Conservation (phyloP, 2,329 filamentous ascomycete genomes). For the Saccharata proteae region DNA sequence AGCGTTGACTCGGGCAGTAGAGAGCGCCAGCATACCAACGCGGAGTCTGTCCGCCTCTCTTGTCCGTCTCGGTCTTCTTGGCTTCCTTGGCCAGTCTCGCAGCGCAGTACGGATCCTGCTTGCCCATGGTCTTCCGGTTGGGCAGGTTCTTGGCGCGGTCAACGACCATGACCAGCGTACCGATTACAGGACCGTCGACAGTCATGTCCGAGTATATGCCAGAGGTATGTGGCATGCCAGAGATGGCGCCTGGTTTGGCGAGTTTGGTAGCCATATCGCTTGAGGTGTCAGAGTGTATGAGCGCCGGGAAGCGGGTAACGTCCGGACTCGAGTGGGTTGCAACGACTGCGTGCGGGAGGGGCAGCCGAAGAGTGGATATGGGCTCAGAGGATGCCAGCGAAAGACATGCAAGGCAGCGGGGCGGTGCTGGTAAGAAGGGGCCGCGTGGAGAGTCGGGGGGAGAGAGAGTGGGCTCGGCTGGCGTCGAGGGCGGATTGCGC, state of each 20-base stretch:
- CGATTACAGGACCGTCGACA: slow-evolving; percentile 82
- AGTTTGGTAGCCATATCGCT: slow-evolving; percentile 29
- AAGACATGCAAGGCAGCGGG: too few species aligned
- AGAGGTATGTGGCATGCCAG: slow-evolving; percentile 60
- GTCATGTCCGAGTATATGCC: slow-evolving; percentile 93
- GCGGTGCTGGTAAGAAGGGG: too few species aligned
- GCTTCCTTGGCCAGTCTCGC: slow-evolving; percentile 90
- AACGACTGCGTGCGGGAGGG: too few species aligned
- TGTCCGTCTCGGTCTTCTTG: slow-evolving; percentile 91
- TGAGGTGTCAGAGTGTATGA: too few species aligned
- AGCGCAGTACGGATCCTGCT: slow-evolving; percentile 96
- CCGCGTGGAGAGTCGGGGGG: too few species aligned
- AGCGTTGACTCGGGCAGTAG: not conserved
- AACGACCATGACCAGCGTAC: slow-evolving; percentile 81
- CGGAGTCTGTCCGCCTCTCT: slow-evolving; percentile 88
- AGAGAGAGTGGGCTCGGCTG: too few species aligned
- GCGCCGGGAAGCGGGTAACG: too few species aligned
- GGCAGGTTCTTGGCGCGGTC: slow-evolving; percentile 95
- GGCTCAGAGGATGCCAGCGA: too few species aligned
- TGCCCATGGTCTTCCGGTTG: slow-evolving; percentile 93
- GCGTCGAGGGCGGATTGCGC: too few species aligned
- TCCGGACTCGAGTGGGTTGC: too few species aligned
- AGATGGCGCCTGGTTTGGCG: slow-evolving; percentile 22
- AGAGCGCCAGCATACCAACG: slow-evolving; percentile 56
- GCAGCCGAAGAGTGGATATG: too few species aligned